Conservation (phyloP, 306 rosid genomes). For the Trifolium dubium region DNA sequence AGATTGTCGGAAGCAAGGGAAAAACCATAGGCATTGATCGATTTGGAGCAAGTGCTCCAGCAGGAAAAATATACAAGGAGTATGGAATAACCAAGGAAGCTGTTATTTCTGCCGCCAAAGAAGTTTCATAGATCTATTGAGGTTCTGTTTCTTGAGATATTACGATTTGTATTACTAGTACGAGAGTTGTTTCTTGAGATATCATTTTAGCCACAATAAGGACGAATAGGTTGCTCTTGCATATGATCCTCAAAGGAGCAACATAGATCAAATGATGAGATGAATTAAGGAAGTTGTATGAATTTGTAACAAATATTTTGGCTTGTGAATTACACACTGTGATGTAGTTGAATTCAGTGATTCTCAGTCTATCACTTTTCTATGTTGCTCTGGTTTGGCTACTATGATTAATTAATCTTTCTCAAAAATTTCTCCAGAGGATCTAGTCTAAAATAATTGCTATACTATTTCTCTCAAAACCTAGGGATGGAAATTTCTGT, state of each 20-base stretch:
- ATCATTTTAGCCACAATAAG: slow-evolving; percentile 54
- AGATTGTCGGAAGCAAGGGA: slow-evolving; percentile 85
- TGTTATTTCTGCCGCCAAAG: slow-evolving; percentile 85
- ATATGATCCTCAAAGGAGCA: slow-evolving; percentile 50
- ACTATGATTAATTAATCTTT: slow-evolving; percentile 20
- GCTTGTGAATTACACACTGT: slow-evolving; percentile 59
- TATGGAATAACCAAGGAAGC: slow-evolving; percentile 89
- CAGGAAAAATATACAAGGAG: slow-evolving; percentile 91
- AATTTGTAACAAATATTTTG: slow-evolving; percentile 62
- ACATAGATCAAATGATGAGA: slow-evolving; percentile 55
- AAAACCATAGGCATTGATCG: slow-evolving; percentile 93
- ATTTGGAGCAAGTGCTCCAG: slow-evolving; percentile 99
- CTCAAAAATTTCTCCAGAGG: background rate
- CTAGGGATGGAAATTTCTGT: background rate
- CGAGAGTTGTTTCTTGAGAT: slow-evolving; percentile 51
- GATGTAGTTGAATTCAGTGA: slow-evolving; percentile 53
- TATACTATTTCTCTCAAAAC: slow-evolving; percentile 11
- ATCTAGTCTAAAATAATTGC: background rate
- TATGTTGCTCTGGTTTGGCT: slow-evolving; percentile 18
- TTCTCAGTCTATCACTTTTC: slow-evolving; percentile 30
- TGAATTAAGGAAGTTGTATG: slow-evolving; percentile 48
- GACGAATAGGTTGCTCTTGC: slow-evolving; percentile 41
- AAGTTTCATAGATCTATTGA: slow-evolving; percentile 49
- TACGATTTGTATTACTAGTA: slow-evolving; percentile 30
- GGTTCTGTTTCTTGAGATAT: slow-evolving; percentile 23